Percentiles rank a stretch among this genome's conserved stretches.
Conservation (phyloP, 306 rosid species). For the Oxytropis ochrocephala region DNA sequence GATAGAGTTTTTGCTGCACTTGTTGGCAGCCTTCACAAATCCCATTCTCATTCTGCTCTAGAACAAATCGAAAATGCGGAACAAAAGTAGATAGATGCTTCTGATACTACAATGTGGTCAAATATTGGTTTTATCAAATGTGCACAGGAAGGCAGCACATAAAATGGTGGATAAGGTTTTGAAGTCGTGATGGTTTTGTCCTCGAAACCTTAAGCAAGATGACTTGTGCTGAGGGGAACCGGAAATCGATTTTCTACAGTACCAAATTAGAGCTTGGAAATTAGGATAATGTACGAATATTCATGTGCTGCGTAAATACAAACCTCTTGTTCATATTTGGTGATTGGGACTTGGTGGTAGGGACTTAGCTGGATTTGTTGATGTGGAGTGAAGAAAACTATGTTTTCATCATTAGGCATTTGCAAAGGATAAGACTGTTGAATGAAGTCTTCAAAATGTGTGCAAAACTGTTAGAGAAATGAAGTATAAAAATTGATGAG, state of each 20-base stretch:
- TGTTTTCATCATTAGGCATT: too few species aligned
- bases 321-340: not conserved
- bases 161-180: not conserved
- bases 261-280: not conserved
- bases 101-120: not conserved
- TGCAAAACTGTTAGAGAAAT: too few species aligned
- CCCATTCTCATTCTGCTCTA: conserved; percentile 3
- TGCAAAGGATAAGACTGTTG: too few species aligned
- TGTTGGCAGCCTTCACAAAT: conserved; percentile 54
- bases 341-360: not conserved
- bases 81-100: not conserved
- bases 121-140: not conserved
- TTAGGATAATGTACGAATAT: not conserved
- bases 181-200: not conserved
- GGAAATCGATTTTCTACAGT: not conserved
- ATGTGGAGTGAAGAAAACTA: not conserved
- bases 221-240: not conserved
- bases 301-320: not conserved
- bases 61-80: not conserved
- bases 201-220: not conserved
- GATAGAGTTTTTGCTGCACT: conserved; percentile 66
- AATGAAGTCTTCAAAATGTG: too few species aligned
- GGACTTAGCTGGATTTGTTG: not conserved
- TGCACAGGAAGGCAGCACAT: not conserved
- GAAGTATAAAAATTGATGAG: too few species aligned